phyloP scores from a whole-genome alignment of 2,329 filamentous ascomycete species.

The Coleophoma eucalyptorum region DNA sequence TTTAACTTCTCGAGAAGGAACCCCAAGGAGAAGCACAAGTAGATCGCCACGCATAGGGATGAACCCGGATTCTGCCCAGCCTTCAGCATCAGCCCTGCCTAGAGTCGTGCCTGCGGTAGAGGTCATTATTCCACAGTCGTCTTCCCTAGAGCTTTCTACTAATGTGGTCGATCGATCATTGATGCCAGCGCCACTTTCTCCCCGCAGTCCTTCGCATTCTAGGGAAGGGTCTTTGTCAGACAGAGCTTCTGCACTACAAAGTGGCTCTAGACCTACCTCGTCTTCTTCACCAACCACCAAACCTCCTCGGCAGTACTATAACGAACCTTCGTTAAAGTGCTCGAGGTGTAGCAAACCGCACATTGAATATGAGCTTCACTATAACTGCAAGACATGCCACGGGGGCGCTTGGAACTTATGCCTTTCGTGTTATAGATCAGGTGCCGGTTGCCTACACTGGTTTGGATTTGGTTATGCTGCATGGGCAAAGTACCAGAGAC shows the following conservation, averaged over 20 bases:
- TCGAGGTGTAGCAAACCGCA: constrained; percentile 64
- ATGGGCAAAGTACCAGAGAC: constrained; percentile 60
- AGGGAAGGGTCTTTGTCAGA: constrained; percentile 17
- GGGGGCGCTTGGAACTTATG: constrained; percentile 76
- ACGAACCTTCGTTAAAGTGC: constrained; percentile 73
- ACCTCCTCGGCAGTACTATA: constrained; percentile 42
- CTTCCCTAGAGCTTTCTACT: too few relatives aligned
- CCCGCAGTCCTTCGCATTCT: constrained; percentile 11
- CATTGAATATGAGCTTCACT: constrained; percentile 84
- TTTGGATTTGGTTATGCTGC: constrained; percentile 80
- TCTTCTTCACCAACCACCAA: constrained; percentile 24
- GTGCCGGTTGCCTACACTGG: constrained; percentile 80
- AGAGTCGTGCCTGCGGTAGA: too few relatives aligned
- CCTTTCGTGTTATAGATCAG: constrained; percentile 71
- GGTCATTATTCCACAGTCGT: too few relatives aligned
- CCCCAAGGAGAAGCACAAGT: too few relatives aligned
- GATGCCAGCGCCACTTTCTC: constrained; percentile 25
- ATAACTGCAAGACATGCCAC: constrained; percentile 71
- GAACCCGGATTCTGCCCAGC: too few relatives aligned
- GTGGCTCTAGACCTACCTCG: constrained; percentile 24
- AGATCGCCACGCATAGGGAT: too few relatives aligned
- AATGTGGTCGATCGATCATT: constrained; percentile 13
- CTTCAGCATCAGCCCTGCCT: too few relatives aligned
- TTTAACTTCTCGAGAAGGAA: not conserved
- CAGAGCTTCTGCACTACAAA: constrained; percentile 22